A percentile compares a stretch with the other conserved stretches of the same genome.
These are phyloP conservation scores for Galeopsis tetrahit DNA, from an alignment of 257 asterid genomes.

Conservation along the genomic window DNA sequence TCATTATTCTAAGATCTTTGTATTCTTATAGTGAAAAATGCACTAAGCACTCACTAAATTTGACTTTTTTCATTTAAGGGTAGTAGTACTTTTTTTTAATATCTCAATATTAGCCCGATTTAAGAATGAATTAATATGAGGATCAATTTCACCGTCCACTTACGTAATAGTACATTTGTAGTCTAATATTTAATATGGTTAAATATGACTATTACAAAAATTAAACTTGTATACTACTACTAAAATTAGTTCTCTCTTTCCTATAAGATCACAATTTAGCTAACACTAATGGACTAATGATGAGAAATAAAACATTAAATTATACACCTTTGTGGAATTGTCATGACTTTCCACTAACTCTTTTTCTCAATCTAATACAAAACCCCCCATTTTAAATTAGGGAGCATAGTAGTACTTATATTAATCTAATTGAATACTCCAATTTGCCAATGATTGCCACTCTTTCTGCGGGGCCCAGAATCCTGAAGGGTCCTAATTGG, in stretches of 20 bases:
- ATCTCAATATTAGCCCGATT: no score
- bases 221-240: no score
- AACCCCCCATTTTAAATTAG: conserved; percentile 3
- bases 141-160: no score
- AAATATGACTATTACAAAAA: no score
- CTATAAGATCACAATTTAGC: conserved; percentile 37
- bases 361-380: conserved; percentile 24
- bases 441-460: conserved; percentile 44
- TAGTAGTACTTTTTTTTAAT: no score
- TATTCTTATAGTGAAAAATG: no score
- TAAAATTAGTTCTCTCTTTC: conserved; percentile 11
- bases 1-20: no score
- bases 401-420: conserved; percentile 6
- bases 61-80: no score
- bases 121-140: no score
- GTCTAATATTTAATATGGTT: no score
- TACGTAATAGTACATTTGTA: no score
- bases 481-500: conserved; percentile 38
- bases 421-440: conserved; percentile 32
- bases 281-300: conserved; percentile 52
- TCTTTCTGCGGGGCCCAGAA: conserved; percentile 36
- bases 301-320: conserved; percentile 29
- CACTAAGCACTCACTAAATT: no score
- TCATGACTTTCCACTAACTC: conserved; percentile 50
- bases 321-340: conserved; percentile 46